phyloP scores from a whole-genome alignment of 2,329 filamentous ascomycete species.

The Paracorniculantispora psalliotae region DNA sequence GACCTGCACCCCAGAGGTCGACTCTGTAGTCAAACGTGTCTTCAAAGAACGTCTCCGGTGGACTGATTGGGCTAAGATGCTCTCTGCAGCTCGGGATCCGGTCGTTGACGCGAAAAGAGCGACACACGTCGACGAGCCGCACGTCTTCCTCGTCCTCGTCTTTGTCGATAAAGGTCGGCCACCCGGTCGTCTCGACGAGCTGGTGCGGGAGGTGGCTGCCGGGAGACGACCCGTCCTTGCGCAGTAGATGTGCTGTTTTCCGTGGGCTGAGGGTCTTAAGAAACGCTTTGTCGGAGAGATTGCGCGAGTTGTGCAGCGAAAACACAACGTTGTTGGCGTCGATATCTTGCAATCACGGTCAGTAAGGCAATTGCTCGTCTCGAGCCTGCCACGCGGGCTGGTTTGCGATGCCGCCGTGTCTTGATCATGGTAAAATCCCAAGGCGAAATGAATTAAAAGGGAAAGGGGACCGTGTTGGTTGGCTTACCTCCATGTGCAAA shows the following conservation, averaged over 20 bases:
- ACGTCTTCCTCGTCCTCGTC: constrained; percentile 24
- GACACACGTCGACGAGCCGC: constrained; percentile 23
- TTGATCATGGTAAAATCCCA: no score
- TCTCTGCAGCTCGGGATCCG: no score
- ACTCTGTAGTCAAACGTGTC: constrained; percentile 20
- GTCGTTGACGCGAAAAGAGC: constrained; percentile 14
- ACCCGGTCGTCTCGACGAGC: neutral
- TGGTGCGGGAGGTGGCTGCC: neutral
- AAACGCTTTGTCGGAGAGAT: neutral
- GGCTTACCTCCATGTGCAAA: constrained; percentile 27
- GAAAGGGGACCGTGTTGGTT: neutral
- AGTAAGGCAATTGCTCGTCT: no score
- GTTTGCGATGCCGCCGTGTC: no score
- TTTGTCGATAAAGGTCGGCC: constrained; percentile 15
- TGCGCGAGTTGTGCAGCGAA: neutral
- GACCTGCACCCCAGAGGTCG: constrained; percentile 22
- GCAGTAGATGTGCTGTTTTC: neutral
- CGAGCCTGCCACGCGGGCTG: no score
- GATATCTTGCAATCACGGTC: no score
- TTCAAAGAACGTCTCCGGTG: constrained; percentile 23
- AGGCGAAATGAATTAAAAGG: no score
- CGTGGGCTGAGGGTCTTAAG: neutral
- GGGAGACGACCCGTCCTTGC: neutral
- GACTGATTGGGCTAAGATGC: neutral
- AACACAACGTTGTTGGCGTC: neutral